Evolutionary conservation across 2,329 filamentous ascomycete genomes (phyloP), one percentile per base, ranked within the genome.

Genomic region (Aspergillus sclerotialis): DNA sequence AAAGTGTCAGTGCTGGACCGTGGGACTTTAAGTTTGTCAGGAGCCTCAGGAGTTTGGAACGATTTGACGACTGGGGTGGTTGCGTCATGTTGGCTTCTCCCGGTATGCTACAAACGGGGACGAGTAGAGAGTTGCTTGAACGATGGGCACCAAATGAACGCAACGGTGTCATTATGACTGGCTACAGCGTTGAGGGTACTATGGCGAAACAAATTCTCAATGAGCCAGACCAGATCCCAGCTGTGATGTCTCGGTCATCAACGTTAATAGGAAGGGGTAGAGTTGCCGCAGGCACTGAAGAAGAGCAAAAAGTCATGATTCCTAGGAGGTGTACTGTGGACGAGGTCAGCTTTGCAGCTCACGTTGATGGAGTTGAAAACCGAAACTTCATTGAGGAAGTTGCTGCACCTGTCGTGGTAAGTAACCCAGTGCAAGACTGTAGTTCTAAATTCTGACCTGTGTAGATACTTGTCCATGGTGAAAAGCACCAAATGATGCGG

Each of bases 21-120:
- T 98, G 92, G 89, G 92, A 98, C 52, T 96, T 98, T 65, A 86
- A 86, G 48, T 94, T 84, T 54, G 90, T 98, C 36, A 80, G 92
- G 36, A 90, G 86, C 32, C 70, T 98, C 43, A 93, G 94, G 60
- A 93, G 82, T 46, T 74, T 98, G 4, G 92, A 98, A 53, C 79
- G 90, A 7, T 98, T 98, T 54, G 92, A 98, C 52, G 92, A 98
- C 62, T 78, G 95, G 8, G 92, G 90, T 28, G 81, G 86, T 6
- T 96, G 92, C 57, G 89, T 98, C 35, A 96, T 98, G 86, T 78
- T 98, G 35, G 92, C 92, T 4, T 93, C 85, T 49, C 92, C 92
- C 0, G 92, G 92, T 79, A 96, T 98, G 92, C 71, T 98, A 49
- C 90, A 98, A 57, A 96, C 90, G 37, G 92, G 92, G 32, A 90